Evolutionary conservation across 1,284 basidiomycete genomes (phyloP).

Genomic region (Tilletia setariae): DNA sequence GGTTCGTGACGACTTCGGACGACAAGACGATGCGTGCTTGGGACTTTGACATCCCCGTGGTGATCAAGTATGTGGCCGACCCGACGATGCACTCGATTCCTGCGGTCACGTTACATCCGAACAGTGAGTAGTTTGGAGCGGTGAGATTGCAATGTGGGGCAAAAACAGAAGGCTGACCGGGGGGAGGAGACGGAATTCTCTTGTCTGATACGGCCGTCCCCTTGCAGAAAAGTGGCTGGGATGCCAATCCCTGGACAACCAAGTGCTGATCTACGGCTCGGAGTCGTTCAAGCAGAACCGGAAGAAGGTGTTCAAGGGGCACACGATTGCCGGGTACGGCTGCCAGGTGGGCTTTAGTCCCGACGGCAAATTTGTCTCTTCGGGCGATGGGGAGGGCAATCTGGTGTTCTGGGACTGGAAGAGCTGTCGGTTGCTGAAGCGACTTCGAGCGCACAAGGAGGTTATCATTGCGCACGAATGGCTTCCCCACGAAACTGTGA

Average conservation of each 20-base stretch:
- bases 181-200: too few relatives aligned
- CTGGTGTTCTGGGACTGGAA: slow-evolving; percentile 99
- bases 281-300: slow-evolving; percentile 93
- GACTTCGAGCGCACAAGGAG: slow-evolving; percentile 82
- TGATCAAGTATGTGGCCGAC: slow-evolving; percentile 99
- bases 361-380: slow-evolving; percentile 94
- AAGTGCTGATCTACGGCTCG: slow-evolving; percentile 92
- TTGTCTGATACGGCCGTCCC: too few relatives aligned
- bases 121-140: slow-evolving; percentile 64
- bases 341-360: slow-evolving; percentile 95
- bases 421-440: slow-evolving; percentile 81
- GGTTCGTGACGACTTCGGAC: slow-evolving; percentile 97
- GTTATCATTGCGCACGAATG: slow-evolving; percentile 96
- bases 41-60: slow-evolving; percentile 85
- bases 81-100: slow-evolving; percentile 99
- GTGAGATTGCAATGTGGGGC: neutral
- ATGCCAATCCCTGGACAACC: slow-evolving; percentile 95
- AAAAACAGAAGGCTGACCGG: neutral
- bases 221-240: slow-evolving; percentile 86
- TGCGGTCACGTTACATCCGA: slow-evolving; percentile 88
- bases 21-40: slow-evolving; percentile 99
- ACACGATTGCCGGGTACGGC: slow-evolving; percentile 92
- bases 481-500: slow-evolving; percentile 92
- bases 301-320: slow-evolving; percentile 96
- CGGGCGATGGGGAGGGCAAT: slow-evolving; percentile 89